phyloP scores from a whole-genome alignment of 164 flowering plant species.

The Vitis vinifera region ASM3070453v1 NC_081810.1:1291501-1292000 shows the following conservation, averaged over 20 bases:
- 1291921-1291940: neutral
- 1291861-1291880: neutral
- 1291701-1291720: too few species aligned
- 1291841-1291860: slow-evolving; percentile 1
- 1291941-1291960: neutral
- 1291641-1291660: too few species aligned
- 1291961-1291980: neutral
- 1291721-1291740: neutral
- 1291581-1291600: too few species aligned
- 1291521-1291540: too few species aligned
- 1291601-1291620: too few species aligned
- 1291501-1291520: too few species aligned
- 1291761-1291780: neutral
- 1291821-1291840: slow-evolving; percentile 15
- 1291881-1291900: neutral
- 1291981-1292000: neutral
- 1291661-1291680: too few species aligned
- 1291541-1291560: too few species aligned
- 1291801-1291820: slow-evolving; percentile 14
- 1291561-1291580: too few species aligned
- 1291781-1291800: slow-evolving; percentile 25
- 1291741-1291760: neutral
- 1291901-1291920: neutral
- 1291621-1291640: too few species aligned
- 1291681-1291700: too few species aligned